These are phyloP conservation scores for Coniophora puteana DNA, from an alignment of 1,284 basidiomycete genomes.

Conservation along the genomic window DNA sequence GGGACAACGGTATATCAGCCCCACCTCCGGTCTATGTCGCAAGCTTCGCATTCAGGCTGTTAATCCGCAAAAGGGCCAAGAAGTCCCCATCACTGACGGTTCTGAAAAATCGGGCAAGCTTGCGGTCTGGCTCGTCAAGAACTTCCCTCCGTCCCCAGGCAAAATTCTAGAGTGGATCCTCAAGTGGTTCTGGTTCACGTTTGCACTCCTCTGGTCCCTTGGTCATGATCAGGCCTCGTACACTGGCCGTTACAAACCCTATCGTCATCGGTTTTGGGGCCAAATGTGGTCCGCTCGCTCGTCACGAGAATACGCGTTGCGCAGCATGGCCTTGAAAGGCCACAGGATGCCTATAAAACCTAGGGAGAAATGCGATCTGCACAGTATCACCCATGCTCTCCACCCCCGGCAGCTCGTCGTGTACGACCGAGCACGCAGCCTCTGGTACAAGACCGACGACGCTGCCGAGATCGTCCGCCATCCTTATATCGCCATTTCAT, in stretches of 20 bases:
- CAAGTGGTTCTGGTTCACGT: conserved; percentile 17
- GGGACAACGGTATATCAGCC: conserved; percentile 19
- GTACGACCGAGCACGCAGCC: conserved; percentile 3
- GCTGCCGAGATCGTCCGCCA: conserved; percentile 9
- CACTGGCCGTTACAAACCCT: conserved; percentile 13
- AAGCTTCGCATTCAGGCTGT: conserved; percentile 21
- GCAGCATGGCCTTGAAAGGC: conserved; percentile 6
- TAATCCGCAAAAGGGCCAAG: conserved; percentile 4
- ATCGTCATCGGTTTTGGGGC: conserved; percentile 15
- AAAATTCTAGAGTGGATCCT: conserved; percentile 11
- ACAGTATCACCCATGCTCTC: conserved; percentile 13
- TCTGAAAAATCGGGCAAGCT: conserved; percentile 10
- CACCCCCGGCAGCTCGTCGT: conserved; percentile 20
- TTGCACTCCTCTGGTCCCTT: conserved; percentile 16
- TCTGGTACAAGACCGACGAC: conserved; percentile 11
- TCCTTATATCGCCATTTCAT: conserved; percentile 21
- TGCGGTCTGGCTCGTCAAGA: conserved; percentile 16
- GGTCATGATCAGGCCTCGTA: conserved; percentile 1
- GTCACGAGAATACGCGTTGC: conserved; percentile 21
- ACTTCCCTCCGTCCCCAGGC: background rate
- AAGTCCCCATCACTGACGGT: conserved; percentile 1
- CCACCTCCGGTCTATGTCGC: conserved; percentile 19
- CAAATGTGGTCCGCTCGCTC: conserved; percentile 24
- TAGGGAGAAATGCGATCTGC: background rate
- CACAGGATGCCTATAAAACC: conserved; percentile 8